Evolutionary conservation across 1,284 basidiomycete species (phyloP), one percentile per base, ranked within the genome.

Genomic region (Irpex sp.): DNA sequence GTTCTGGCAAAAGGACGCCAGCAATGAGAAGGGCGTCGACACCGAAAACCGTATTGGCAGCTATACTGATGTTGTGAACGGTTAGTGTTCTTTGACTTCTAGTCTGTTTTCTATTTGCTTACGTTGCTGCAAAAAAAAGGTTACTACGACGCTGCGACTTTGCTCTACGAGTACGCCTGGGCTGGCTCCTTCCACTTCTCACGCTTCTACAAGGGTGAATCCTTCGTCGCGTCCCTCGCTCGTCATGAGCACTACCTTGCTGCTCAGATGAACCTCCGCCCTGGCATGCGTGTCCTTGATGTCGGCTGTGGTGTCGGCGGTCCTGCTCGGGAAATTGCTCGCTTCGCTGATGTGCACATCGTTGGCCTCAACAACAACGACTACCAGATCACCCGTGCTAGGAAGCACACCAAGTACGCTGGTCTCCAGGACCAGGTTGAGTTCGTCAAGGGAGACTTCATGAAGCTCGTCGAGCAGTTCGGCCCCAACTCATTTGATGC

Each of bases 211-310:
- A 92, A 91, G 77, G 97, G 97, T 67, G 97, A 99, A 78, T 86
- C 88, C 1, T 98, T 99, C 74, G 73, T 80, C 52, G 85, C 85
- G 5, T 87, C 92, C 61, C 84, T 99, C 63, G 96, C 97, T 15
- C 91, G 97, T 61, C 97, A 99, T 75, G 97, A 99, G 80, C 97
- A 99, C 80, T 99, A 97, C 81, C 93, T 99, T 67, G 89, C 96
- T 9, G 81, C 88, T 5, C 86, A 93, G 74, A 95, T 97, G 87
- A 75, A 78, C 58, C 80, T 96, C 68, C 87, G 87, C 64, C 89
- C 94, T 5, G 93, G 94, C 51, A 97, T 97, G 96, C 88, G 91
- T 56, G 96, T 99, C 37, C 89, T 99, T 65, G 97, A 99, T 75
- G 96, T 99, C 65, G 97, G 97, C 1, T 99, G 97, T 75, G 97